phyloP scores from a whole-genome alignment of 1,139 yeast genomes.

The Pichia sp. region DNA sequence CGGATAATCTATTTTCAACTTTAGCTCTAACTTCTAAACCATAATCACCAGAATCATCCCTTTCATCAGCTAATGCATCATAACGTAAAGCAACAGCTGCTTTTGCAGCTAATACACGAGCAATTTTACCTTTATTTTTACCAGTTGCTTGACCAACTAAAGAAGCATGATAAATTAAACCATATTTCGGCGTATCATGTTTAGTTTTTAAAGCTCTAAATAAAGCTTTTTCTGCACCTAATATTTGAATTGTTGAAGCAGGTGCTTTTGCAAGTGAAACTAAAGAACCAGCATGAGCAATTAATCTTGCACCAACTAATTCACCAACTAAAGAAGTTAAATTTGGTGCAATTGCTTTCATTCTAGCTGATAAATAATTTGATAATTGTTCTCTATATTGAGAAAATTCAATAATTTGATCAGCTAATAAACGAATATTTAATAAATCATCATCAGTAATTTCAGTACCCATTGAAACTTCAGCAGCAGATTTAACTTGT shows the following conservation, averaged over 20 bases:
- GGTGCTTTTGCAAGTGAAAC: slow-evolving; percentile 95
- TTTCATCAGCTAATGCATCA: slow-evolving; percentile 95
- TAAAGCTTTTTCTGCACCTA: slow-evolving; percentile 99
- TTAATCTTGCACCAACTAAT: slow-evolving; percentile 95
- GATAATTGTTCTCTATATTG: slow-evolving; percentile 92
- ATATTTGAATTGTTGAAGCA: slow-evolving; percentile 96
- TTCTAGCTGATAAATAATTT: slow-evolving; percentile 82
- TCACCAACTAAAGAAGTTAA: slow-evolving; percentile 94
- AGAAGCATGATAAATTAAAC: slow-evolving; percentile 94
- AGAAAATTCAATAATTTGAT: slow-evolving; percentile 89
- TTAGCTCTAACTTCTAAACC: slow-evolving; percentile 90
- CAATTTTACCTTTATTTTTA: slow-evolving; percentile 97
- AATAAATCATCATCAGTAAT: slow-evolving; percentile 82
- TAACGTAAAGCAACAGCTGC: slow-evolving; percentile 95
- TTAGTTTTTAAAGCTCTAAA: slow-evolving; percentile 98
- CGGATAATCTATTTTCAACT: slow-evolving; percentile 91
- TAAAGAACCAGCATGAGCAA: slow-evolving; percentile 95
- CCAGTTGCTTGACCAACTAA: slow-evolving; percentile 97
- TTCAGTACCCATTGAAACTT: slow-evolving; percentile 98
- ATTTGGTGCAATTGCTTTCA: slow-evolving; percentile 98
- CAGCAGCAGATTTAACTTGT: slow-evolving; percentile 85
- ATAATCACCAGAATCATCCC: slow-evolving; percentile 90
- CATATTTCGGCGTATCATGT: slow-evolving; percentile 98
- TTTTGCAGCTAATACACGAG: slow-evolving; percentile 97
- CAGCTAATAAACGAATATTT: slow-evolving; percentile 84